Percentiles rank a stretch among this genome's conserved stretches.
Evolutionary conservation across 2,329 filamentous ascomycete genomes (phyloP).

Genomic region (Emergomyces orientalis): DNA sequence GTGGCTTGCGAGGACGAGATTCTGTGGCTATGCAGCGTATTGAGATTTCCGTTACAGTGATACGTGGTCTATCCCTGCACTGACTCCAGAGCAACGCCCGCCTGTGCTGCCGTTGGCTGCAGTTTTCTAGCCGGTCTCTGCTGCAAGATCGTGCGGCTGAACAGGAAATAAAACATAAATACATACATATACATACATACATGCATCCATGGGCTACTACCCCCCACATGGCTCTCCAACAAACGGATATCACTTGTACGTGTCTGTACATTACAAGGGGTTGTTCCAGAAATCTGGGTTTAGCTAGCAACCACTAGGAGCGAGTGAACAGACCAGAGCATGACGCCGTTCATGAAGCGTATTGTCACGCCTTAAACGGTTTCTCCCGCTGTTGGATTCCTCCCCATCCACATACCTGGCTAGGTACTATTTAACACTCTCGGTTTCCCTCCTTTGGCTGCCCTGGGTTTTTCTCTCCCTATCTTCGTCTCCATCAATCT

Average conservation of each 20-base stretch:
- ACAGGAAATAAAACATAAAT: not conserved
- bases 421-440: not conserved
- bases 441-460: not conserved
- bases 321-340: too few species aligned
- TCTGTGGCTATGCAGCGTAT: not conserved
- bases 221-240: not conserved
- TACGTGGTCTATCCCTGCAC: too few species aligned
- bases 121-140: not conserved
- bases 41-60: too few species aligned
- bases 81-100: too few species aligned
- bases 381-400: not conserved
- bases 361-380: not conserved
- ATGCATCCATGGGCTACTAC: too few species aligned
- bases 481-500: not conserved
- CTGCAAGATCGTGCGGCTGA: not conserved
- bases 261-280: too few species aligned
- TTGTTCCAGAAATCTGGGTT: not conserved
- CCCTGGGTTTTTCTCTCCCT: not conserved
- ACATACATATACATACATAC: not conserved
- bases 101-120: not conserved
- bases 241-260: too few species aligned
- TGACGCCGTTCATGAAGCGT: too few species aligned
- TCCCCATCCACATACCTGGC: not conserved
- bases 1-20: not conserved
- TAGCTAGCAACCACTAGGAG: too few species aligned